Base-by-base conservation (phyloP, 1,284 basidiomycete species). In the Phlebopus sp. region DNA sequence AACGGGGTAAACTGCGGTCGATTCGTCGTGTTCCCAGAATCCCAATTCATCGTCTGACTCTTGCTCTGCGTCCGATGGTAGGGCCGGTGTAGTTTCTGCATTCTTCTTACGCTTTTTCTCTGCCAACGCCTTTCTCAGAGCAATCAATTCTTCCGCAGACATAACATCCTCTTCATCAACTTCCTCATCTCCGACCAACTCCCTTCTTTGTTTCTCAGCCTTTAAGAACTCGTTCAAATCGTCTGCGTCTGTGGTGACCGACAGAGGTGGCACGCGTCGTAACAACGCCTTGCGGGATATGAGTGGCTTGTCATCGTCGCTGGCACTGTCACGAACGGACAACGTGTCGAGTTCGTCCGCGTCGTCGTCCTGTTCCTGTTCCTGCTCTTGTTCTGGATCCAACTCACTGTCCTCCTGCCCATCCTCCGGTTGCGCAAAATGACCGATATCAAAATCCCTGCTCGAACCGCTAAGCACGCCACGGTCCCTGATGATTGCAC, bases 191-290 rank as follows among this genome's bases (percentile, higher is more conserved):
- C 78, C 78, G 52, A 66, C 75, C 37, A 69, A 47, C 47, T 76
- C 77, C 55, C 69, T 76, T 46, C 79, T 68, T 51, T 55, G 61
- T 54, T 62, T 66, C 58, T 89, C 86, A 2, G 78, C 82, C 49
- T 82, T 77, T 56, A 88, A 54, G 49, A 89, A 90, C 37, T 81
- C 80, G 47, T 67, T 67, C 45, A 89, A 67, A 57, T 86, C 85
- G 46, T 80, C 70, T 6, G 77, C 79, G 46, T 80, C 75, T 10
- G 69, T 67, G 2, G 66, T 64, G n/a, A 49, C 66, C 0, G 80
- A 76, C 35, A 77, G 70, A 17, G 76, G 77, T 59, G 75, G 73
- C 52, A 77, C 64, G 5, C 58, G 54, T 50, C 59, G 50, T 50
- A 64, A 61, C 9, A 68, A 51, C 4, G 59, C 59, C 19, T 56